These are phyloP conservation scores for Globisporangium nodosum DNA, from an alignment of 352 stramenopile species.

Conservation along the genomic window DNA sequence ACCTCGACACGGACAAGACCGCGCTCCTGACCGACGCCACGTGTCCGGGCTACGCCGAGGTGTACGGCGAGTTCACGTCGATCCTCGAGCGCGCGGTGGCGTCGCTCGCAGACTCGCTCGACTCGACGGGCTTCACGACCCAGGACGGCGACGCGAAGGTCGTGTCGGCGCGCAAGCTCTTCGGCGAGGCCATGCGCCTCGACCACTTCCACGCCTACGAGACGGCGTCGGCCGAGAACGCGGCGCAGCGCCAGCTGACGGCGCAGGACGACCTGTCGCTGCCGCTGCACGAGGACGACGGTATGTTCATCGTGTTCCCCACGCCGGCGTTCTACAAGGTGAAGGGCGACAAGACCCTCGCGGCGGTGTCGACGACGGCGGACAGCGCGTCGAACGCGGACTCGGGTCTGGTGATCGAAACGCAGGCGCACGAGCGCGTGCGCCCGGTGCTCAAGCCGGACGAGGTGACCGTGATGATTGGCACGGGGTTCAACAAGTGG, in stretches of 20 bases:
- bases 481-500: conserved; percentile 51
- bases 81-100: conserved; percentile 45
- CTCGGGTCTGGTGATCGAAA: conserved; percentile 52
- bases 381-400: conserved; percentile 25
- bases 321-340: conserved; percentile 52
- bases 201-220: conserved; percentile 68
- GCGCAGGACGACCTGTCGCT: conserved; percentile 33
- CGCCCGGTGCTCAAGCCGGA: conserved; percentile 44
- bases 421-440: conserved; percentile 29
- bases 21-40: conserved; percentile 16
- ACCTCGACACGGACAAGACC: conserved; percentile 18
- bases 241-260: conserved; percentile 5
- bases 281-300: conserved; percentile 50
- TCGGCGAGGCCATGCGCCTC: conserved; percentile 46
- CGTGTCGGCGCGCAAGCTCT: conserved; percentile 40
- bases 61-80: conserved; percentile 36
- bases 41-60: conserved; percentile 33
- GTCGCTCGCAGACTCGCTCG: conserved; percentile 34
- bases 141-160: conserved; percentile 28
- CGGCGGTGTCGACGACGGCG: conserved; percentile 10
- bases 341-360: conserved; percentile 21
- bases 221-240: conserved; percentile 13
- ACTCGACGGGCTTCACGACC: conserved; percentile 36
- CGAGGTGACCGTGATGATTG: conserved; percentile 55
- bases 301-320: conserved; percentile 52